Percentiles rank a stretch among this genome's conserved stretches.
Evolutionary conservation across 1,284 basidiomycete species (phyloP).

Genomic region (Sanghuangporus weigelae): DNA sequence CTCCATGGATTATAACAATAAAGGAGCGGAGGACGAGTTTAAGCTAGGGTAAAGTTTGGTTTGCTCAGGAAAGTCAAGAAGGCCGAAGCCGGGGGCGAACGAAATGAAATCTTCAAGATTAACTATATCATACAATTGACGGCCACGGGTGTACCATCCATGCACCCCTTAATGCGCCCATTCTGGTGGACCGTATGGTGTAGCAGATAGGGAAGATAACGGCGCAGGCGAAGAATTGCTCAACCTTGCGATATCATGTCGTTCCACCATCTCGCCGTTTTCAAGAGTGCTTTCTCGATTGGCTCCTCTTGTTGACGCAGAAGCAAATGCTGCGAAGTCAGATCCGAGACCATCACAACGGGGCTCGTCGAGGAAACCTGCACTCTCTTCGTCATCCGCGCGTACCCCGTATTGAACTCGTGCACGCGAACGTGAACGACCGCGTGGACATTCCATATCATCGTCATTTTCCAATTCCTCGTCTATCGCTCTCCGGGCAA

Average conservation of each 20-base stretch:
- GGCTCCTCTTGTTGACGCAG: not conserved
- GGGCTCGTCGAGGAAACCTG: not conserved
- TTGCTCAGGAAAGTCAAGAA: not conserved
- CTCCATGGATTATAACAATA: too few relatives aligned
- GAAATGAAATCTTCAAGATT: not conserved
- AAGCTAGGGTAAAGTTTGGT: not conserved
- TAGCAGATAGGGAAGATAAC: slow-evolving; percentile 7
- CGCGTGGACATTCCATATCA: slow-evolving; percentile 27
- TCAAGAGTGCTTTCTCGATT: not conserved
- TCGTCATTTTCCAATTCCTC: slow-evolving; percentile 60
- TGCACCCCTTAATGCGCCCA: not conserved
- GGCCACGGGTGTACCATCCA: not conserved
- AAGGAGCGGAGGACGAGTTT: not conserved
- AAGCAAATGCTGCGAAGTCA: slow-evolving; percentile 29
- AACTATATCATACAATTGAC: not conserved
- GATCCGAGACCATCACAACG: slow-evolving; percentile 20
- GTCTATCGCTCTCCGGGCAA: slow-evolving; percentile 78
- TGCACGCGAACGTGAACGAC: not conserved
- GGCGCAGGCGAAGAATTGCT: slow-evolving; percentile 7
- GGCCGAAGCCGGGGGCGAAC: not conserved
- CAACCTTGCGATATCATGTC: not conserved
- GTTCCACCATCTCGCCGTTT: slow-evolving; percentile 6
- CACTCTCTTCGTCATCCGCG: slow-evolving; percentile 6
- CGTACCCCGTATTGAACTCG: slow-evolving; percentile 1
- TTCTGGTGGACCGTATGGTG: slow-evolving; percentile 6